Evolutionary conservation across 768 basidiomycete species (phyloP).

Genomic region (Kwoniella bestiolae): DNA sequence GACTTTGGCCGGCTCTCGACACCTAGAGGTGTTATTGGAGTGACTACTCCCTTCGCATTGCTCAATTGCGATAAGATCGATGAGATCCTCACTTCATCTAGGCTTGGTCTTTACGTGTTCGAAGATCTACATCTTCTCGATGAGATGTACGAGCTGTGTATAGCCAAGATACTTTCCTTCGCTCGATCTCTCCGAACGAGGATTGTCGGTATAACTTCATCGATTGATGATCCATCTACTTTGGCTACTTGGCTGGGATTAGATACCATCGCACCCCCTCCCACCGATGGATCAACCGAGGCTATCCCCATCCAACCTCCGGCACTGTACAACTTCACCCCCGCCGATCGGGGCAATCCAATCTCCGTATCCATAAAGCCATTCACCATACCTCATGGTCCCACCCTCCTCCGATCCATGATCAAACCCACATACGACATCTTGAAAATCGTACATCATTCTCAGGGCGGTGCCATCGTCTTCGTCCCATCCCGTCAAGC

Average conservation of each 20-base stretch:
- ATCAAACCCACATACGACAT: constrained; percentile 82
- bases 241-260: constrained; percentile 83
- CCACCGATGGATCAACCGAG: not conserved
- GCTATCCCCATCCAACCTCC: constrained; percentile 15
- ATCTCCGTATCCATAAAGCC: constrained; percentile 70
- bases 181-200: constrained; percentile 70
- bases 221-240: constrained; percentile 78
- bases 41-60: constrained; percentile 46
- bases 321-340: constrained; percentile 69
- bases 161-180: constrained; percentile 72
- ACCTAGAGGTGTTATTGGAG: constrained; percentile 20
- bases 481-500: constrained; percentile 87
- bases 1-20: constrained; percentile 51
- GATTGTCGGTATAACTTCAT: constrained; percentile 74
- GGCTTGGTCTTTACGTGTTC: constrained; percentile 72
- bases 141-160: constrained; percentile 75
- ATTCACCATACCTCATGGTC: constrained; percentile 84
- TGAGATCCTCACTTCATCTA: constrained; percentile 48
- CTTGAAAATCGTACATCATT: constrained; percentile 60
- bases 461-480: constrained; percentile 64
- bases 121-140: constrained; percentile 86
- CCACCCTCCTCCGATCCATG: constrained; percentile 87
- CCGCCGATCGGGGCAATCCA: constrained; percentile 80
- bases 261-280: constrained; percentile 62
- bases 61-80: constrained; percentile 33